These are phyloP conservation scores for Plasmodium ovale DNA, from an alignment of 169 alveolate species.

Conservation along the genomic window DNA sequence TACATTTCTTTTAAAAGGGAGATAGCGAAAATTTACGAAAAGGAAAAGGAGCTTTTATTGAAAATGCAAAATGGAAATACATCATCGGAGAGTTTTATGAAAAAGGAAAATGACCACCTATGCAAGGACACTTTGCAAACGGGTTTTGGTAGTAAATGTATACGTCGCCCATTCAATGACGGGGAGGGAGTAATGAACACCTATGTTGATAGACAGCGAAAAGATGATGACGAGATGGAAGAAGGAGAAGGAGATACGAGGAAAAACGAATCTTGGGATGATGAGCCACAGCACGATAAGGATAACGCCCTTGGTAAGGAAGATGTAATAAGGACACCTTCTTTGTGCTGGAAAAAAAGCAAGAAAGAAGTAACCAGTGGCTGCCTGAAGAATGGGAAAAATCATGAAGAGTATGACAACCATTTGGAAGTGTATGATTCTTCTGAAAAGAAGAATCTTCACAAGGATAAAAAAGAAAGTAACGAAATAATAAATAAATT, in stretches of 20 bases:
- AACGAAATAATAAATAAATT: background rate
- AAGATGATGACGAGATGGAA: background rate
- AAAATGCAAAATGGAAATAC: background rate
- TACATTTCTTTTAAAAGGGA: constrained; percentile 39
- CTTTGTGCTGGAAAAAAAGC: too few relatives aligned
- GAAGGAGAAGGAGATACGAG: background rate
- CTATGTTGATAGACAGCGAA: too few relatives aligned
- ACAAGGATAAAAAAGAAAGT: background rate
- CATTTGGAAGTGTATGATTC: background rate
- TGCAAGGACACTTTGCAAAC: background rate
- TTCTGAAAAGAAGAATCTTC: background rate
- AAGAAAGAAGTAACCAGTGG: background rate
- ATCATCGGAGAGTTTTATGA: background rate
- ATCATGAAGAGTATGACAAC: background rate
- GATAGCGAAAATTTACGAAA: constrained; percentile 36
- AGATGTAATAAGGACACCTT: background rate
- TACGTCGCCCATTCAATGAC: background rate
- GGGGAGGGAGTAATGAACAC: too few relatives aligned
- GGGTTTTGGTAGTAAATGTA: background rate
- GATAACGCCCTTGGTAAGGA: background rate
- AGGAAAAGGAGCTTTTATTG: constrained; percentile 71
- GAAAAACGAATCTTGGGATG: background rate
- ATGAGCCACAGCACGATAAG: background rate
- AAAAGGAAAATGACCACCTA: background rate
- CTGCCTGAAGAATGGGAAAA: background rate